Evolutionary conservation across 805 yeast genomes (phyloP).

Genomic region (Sugiyamaella marilandica): DNA sequence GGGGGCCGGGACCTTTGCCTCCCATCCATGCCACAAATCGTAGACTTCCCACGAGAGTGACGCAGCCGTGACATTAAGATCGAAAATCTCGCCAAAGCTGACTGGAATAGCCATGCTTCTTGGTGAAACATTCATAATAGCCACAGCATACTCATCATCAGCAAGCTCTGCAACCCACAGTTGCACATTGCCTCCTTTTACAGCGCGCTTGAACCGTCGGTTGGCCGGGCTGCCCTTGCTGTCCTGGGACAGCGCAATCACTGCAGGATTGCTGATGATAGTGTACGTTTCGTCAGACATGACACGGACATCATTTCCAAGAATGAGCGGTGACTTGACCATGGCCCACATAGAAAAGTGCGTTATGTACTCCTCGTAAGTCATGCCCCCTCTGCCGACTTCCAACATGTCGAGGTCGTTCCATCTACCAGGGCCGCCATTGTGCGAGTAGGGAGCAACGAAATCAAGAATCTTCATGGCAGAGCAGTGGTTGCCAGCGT

Average conservation of each 20-base stretch:
- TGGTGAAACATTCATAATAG: conserved; percentile 3
- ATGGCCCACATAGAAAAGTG: conserved; percentile 31
- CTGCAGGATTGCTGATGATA: conserved; percentile 16
- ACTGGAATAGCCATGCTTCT: background rate
- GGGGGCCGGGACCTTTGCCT: background rate
- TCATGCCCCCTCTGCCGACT: conserved; percentile 28
- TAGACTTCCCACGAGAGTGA: conserved; percentile 2
- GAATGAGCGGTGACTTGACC: conserved; percentile 27
- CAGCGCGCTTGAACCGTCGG: background rate
- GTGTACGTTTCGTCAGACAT: conserved; percentile 22
- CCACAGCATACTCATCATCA: conserved; percentile 7
- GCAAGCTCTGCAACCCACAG: conserved; percentile 8
- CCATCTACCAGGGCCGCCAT: conserved; percentile 24
- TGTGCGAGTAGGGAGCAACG: conserved; percentile 26
- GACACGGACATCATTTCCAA: conserved; percentile 26
- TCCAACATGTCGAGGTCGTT: conserved; percentile 29
- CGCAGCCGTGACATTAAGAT: background rate
- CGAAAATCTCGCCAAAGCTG: conserved; percentile 4
- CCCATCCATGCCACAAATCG: conserved; percentile 6
- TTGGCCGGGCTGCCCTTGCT: conserved; percentile 8
- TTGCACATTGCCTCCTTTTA: background rate
- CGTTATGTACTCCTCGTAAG: conserved; percentile 25
- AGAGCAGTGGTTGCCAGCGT: conserved; percentile 26
- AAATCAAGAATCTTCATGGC: conserved; percentile 23
- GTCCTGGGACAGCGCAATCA: conserved; percentile 26